Evolutionary conservation across 1,284 basidiomycete species (phyloP).

Genomic region (Xanthoconium separans): DNA sequence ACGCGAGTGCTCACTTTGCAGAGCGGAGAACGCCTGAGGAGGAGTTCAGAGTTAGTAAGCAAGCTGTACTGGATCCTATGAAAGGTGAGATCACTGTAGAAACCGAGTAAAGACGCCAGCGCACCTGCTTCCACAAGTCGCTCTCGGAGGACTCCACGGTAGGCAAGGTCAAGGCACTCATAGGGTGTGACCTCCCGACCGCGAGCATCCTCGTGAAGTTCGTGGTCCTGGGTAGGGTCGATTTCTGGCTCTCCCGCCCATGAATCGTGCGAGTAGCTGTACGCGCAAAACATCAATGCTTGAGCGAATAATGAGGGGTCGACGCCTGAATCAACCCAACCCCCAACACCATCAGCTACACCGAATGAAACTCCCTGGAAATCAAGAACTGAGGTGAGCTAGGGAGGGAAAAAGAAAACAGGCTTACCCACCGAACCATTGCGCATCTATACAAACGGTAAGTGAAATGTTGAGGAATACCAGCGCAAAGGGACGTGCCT

Average conservation of each 20-base stretch:
- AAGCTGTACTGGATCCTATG: constrained; percentile 85
- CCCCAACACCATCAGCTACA: constrained; percentile 70
- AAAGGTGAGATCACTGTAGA: neutral
- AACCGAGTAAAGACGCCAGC: constrained; percentile 19
- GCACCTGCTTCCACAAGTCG: constrained; percentile 70
- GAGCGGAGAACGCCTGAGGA: constrained; percentile 73
- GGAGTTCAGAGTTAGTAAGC: constrained; percentile 75
- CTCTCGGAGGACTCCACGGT: constrained; percentile 70
- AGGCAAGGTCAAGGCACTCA: constrained; percentile 72
- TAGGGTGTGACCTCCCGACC: constrained; percentile 70
- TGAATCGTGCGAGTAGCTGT: constrained; percentile 62
- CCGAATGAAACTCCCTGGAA: constrained; percentile 75
- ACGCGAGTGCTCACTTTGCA: constrained; percentile 63
- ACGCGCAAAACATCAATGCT: constrained; percentile 69
- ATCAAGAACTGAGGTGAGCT: constrained; percentile 19
- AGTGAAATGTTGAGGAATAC: neutral
- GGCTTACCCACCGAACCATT: constrained; percentile 67
- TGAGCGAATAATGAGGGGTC: constrained; percentile 79
- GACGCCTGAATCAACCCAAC: constrained; percentile 74
- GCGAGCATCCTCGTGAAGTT: constrained; percentile 49
- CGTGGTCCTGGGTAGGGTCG: constrained; percentile 51
- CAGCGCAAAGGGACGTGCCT: constrained; percentile 44
- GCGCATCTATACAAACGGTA: constrained; percentile 54
- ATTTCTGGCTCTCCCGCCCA: constrained; percentile 72
- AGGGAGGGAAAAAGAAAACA: constrained; percentile 16